Evolutionary conservation across 169 alveolate genomes (phyloP).

Genomic region (Ichthyophthirius multifiliis): DNA sequence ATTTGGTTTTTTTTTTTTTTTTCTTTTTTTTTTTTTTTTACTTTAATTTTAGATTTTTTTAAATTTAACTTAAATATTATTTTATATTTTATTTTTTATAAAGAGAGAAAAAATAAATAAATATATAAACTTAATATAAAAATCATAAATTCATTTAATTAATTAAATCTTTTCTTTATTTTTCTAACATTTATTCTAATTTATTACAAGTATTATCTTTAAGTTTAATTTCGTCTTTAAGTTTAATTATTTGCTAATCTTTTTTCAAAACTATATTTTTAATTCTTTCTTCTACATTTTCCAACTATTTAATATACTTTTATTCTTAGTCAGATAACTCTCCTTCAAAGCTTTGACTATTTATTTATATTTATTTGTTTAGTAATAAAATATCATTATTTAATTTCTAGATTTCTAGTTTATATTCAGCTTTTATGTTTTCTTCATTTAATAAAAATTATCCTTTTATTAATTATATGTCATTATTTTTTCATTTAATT

Average conservation of each 20-base stretch:
- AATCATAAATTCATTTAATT: too few species aligned
- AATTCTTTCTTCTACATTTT: constrained; percentile 61
- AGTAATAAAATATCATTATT: constrained; percentile 43
- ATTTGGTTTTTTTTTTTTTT: too few species aligned
- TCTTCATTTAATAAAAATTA: constrained; percentile 29
- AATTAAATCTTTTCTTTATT: too few species aligned
- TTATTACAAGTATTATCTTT: constrained; percentile 61
- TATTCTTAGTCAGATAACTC: constrained; percentile 40
- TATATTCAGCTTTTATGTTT: constrained; percentile 42
- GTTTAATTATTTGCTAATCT: constrained; percentile 55
- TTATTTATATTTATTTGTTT: constrained; percentile 6
- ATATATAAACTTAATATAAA: too few species aligned
- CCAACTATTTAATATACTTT: constrained; percentile 57
- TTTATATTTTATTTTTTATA: too few species aligned
- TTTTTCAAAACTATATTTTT: constrained; percentile 64
- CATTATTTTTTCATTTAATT: too few species aligned
- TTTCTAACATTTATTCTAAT: constrained; percentile 54
- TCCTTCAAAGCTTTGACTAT: not conserved
- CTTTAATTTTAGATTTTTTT: too few species aligned
- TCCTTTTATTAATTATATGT: too few species aligned
- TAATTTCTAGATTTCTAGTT: constrained; percentile 39
- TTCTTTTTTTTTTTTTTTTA: too few species aligned
- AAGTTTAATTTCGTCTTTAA: constrained; percentile 58
- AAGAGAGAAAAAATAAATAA: too few species aligned
- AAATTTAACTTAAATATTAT: too few species aligned